Base-by-base conservation (phyloP, 2,329 filamentous ascomycete genomes). In the Fusarium humuli region DNA sequence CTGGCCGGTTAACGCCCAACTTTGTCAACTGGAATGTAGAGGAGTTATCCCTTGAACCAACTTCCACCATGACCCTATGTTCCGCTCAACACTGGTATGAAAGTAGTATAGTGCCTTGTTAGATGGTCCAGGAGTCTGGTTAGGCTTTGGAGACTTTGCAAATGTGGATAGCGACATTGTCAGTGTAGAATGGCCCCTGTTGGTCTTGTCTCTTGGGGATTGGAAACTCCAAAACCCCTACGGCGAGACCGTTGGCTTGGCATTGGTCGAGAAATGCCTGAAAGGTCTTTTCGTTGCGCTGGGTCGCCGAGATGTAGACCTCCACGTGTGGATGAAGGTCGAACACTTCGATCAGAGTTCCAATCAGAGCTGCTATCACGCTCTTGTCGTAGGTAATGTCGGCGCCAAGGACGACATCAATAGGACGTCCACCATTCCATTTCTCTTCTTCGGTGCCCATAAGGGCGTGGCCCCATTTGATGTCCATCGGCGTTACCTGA, bases 301-400 rank as follows among this genome's bases (percentile, higher is more conserved):
- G 86, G 0, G 92, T 91, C 20, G 90, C 90, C 6, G 91, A 86
- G 61, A 94, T 90, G 47, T 94, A 81, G 37, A 92, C 86, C 47
- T 86, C 81, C 16, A 89, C 81, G 1, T 76, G 75, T 4, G 88
- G 85, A 67, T 88, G 87, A 57, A 89, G 75, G 3, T 82, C 81
- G 50, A 92, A 87, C 14, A 94, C 81, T 52, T 90, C 86, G 32
- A 84, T 80, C 54, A 94, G 77, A 5, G 92, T 94, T 5, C 83
- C 85, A 5, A 92, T 83, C 25, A 95, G 82, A 2, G 87, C 82
- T 1, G 89, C 87, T 52, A 92, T 89, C 44, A 88, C 84, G 37
- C 82, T 82, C 65, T 83, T 83, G 76, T 95, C 92, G 78, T 94
- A 95, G 1, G 91, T 94, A 79, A 95, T 87, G 77, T 95, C 92